Percentiles rank a stretch among this genome's conserved stretches.
Evolutionary conservation across 1,139 yeast genomes (phyloP).

Genomic region (Meyerozyma carpophila): DNA sequence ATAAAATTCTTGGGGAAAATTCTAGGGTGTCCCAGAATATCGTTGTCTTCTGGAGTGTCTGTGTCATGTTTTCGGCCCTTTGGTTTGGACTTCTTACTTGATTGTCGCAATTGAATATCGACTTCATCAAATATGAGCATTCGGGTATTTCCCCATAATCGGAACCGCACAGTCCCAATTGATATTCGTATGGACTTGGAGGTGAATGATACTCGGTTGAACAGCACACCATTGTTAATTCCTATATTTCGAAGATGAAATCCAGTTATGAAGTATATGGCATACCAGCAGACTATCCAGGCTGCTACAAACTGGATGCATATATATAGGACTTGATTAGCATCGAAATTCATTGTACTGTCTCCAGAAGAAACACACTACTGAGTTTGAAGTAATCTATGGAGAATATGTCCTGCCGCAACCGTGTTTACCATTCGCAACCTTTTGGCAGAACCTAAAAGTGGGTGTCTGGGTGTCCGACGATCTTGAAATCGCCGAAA

Average conservation of each 20-base stretch:
- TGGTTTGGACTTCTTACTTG: not conserved
- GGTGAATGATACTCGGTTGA: constrained; percentile 24
- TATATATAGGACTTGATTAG: not conserved
- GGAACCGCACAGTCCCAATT: constrained; percentile 23
- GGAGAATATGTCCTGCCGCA: not conserved
- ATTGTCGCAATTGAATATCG: constrained; percentile 8
- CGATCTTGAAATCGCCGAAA: not conserved
- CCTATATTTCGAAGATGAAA: constrained; percentile 27
- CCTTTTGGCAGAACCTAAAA: not conserved
- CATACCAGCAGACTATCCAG: constrained; percentile 26
- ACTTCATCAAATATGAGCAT: constrained; percentile 27
- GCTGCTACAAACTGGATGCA: constrained; percentile 3
- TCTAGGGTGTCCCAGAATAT: constrained; percentile 4
- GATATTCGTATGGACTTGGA: constrained; percentile 11
- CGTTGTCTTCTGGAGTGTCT: too few species aligned
- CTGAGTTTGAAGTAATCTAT: not conserved
- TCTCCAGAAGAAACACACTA: not conserved
- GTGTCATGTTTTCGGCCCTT: too few species aligned
- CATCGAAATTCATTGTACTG: not conserved
- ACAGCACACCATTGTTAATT: constrained; percentile 37
- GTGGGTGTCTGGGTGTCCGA: not conserved
- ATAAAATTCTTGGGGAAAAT: constrained; percentile 16
- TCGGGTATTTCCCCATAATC: constrained; percentile 39
- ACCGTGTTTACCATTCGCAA: not conserved
- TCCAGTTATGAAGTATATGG: constrained; percentile 26